Evolutionary conservation across 2,329 filamentous ascomycete species (phyloP).

Genomic region (Aspergillus novoparasiticus): DNA sequence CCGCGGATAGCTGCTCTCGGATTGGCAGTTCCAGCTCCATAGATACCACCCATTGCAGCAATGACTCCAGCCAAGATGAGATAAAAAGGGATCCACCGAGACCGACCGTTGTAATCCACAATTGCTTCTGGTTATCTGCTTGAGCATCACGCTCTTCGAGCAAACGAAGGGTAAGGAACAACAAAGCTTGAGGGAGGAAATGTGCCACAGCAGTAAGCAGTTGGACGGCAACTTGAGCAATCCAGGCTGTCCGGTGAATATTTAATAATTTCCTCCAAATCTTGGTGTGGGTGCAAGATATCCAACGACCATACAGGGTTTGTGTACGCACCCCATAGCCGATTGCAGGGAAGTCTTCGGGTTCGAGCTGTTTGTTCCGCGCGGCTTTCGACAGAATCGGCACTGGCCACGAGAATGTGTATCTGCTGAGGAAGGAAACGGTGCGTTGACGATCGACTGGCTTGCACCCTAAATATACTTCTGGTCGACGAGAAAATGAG

Average conservation of each 20-base stretch:
- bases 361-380: constrained; percentile 62
- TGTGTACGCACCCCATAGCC: constrained; percentile 57
- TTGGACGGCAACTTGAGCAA: constrained; percentile 62
- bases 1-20: constrained; percentile 67
- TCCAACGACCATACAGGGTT: constrained; percentile 32
- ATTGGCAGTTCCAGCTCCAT: constrained; percentile 53
- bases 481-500: constrained; percentile 64
- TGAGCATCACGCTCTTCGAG: constrained; percentile 60
- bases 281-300: constrained; percentile 13
- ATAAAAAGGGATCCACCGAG: constrained; percentile 63
- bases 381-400: constrained; percentile 58
- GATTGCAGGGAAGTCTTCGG: constrained; percentile 63
- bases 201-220: constrained; percentile 58
- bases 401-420: constrained; percentile 66
- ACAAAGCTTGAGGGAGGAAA: constrained; percentile 69
- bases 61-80: constrained; percentile 59
- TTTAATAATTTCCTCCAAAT: constrained; percentile 63
- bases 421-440: constrained; percentile 60
- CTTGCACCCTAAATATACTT: constrained; percentile 61
- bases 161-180: constrained; percentile 65
- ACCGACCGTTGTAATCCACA: constrained; percentile 58
- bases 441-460: constrained; percentile 65
- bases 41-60: constrained; percentile 23
- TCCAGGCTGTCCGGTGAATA: constrained; percentile 59
- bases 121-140: constrained; percentile 52